phyloP scores from a whole-genome alignment of 768 basidiomycete genomes.

The Cyclocybe cylindracea region DNA sequence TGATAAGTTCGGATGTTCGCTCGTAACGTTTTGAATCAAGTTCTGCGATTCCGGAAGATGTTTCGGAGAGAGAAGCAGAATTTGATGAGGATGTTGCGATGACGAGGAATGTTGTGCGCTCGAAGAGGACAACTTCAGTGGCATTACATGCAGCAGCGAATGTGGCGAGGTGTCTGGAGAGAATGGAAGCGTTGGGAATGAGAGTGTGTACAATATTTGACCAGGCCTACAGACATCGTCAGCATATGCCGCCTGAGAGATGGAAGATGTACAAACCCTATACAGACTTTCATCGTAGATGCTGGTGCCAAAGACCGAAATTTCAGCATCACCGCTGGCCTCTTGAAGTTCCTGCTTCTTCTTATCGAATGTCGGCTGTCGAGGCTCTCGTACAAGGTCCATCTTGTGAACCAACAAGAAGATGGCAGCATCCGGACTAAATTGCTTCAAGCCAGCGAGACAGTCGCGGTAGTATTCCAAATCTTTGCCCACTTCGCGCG shows the following conservation, averaged over 20 bases:
- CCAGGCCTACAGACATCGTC: conserved; percentile 73
- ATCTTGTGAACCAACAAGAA: conserved; percentile 97
- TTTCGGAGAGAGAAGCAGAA: conserved; percentile 19
- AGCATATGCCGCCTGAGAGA: conserved; percentile 7
- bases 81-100: conserved; percentile 75
- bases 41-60: conserved; percentile 24
- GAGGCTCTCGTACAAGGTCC: conserved; percentile 82
- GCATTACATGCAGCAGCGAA: conserved; percentile 88
- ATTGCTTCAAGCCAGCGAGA: conserved; percentile 76
- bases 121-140: conserved; percentile 93
- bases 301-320: conserved; percentile 88
- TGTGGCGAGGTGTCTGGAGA: conserved; percentile 83
- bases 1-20: conserved; percentile 90
- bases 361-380: conserved; percentile 60
- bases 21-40: conserved; percentile 78
- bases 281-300: conserved; percentile 98
- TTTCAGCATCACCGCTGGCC: conserved; percentile 56
- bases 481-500: conserved; percentile 82
- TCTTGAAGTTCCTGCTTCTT: conserved; percentile 74
- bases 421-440: conserved; percentile 80
- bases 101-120: conserved; percentile 96
- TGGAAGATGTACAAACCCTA: conserved; percentile 53
- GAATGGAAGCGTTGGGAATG: conserved; percentile 91
- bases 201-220: conserved; percentile 95
- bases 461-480: conserved; percentile 92